phyloP scores from a whole-genome alignment of 441 rosid species.

The Melastoma candidum region DNA sequence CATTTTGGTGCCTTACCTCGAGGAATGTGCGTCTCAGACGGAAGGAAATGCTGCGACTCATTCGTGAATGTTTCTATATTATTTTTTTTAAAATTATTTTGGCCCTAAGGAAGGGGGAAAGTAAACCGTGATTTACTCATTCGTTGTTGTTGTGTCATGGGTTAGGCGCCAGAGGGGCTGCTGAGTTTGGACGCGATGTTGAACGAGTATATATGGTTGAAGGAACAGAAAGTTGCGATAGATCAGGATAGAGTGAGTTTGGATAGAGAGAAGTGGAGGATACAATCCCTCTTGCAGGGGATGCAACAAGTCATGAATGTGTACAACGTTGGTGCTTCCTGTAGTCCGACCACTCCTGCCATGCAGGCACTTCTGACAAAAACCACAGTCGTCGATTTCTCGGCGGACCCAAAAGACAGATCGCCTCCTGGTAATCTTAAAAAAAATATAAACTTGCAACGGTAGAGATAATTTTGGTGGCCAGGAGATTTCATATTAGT shows the following conservation, averaged over 20 bases:
- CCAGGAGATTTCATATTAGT: too few species aligned
- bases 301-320: conserved; percentile 69
- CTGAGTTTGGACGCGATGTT: conserved; percentile 54
- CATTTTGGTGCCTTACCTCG: too few species aligned
- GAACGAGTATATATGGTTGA: conserved; percentile 59
- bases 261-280: conserved; percentile 57
- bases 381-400: conserved; percentile 20
- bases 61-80: too few species aligned
- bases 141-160: not conserved
- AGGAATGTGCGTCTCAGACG: too few species aligned
- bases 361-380: conserved; percentile 21
- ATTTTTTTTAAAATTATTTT: not conserved
- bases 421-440: conserved; percentile 32
- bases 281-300: conserved; percentile 52
- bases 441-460: too few species aligned
- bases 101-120: too few species aligned
- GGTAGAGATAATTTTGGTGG: too few species aligned
- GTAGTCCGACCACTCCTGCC: conserved; percentile 17
- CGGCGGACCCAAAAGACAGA: conserved; percentile 10
- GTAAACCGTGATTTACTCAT: not conserved
- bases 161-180: conserved; percentile 61
- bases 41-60: too few species aligned
- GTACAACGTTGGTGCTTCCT: conserved; percentile 35
- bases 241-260: conserved; percentile 52
- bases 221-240: conserved; percentile 51